Evolutionary conservation across 805 yeast genomes (phyloP), one percentile per base, ranked within the genome.

Genomic region (Ascoidea tarda): DNA sequence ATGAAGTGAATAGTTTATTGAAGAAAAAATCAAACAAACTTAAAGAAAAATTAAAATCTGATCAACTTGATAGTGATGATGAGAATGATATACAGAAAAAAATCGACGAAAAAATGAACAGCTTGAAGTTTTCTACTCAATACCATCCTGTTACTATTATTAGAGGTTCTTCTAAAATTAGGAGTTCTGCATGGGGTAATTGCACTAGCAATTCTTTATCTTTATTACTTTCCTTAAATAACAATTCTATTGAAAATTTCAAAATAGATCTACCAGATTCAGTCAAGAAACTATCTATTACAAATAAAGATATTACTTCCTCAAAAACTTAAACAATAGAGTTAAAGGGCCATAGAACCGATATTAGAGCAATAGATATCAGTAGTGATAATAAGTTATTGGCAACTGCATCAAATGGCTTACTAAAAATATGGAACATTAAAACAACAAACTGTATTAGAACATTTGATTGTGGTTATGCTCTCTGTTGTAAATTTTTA

Each of bases 321-420:
- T 66, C 81, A 1, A 67, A 76, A 57, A 68, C 73, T 48, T 77
- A 77, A 59, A 66, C 81, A 2, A 72, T 93, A 28, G 96, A 89
- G 50, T 66, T 80, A 47, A 75, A 78, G 51, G 99, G 99, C 21
- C 97, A 90, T 66, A 79, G 97, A 63, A 80, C 88, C 2, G 99
- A 93, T 66, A 75, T 91, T 32, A 76, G 99, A 60, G 76, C 95
- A 5, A 70, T 87, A 62, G 90, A 88, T 59, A 73, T 93, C 44
- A 84, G 95, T 53, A 78, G 81, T 52, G 96, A 91, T 68, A 79
- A 82, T 64, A 80, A 79, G 63, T 69, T 93, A 54, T 69, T 91
- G 47, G 95, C 89, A 2, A 84, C 96, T 1, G 96, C 96, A 0
- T 84, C 96, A 2, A 88, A 89, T 62, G 97, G 97, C 28, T 77